A percentile compares a stretch with the other conserved stretches of the same genome.
phyloP scores from a whole-genome alignment of 2,329 filamentous ascomycete genomes.

The Rhynchosporium graminicola region DNA sequence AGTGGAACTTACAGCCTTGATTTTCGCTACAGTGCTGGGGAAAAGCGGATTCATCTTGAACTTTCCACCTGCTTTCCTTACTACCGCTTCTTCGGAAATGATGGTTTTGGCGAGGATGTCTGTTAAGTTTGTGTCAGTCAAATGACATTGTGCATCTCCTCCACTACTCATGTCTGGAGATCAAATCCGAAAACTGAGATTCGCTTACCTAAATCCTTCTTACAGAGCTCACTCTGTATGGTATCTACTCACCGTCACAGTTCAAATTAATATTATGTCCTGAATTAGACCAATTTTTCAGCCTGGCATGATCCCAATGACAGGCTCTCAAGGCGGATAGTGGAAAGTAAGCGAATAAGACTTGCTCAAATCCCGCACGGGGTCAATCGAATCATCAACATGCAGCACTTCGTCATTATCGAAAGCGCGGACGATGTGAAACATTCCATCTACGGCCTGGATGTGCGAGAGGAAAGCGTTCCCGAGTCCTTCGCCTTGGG shows the following conservation, averaged over 20 bases:
- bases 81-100: constrained; percentile 44
- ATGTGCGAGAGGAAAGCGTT: constrained; percentile 50
- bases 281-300: background rate
- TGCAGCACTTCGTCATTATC: constrained; percentile 49
- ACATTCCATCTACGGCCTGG: constrained; percentile 50
- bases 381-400: constrained; percentile 50
- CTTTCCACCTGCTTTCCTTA: constrained; percentile 47
- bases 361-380: constrained; percentile 46
- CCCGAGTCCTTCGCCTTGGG: constrained; percentile 47
- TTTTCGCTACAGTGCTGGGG: constrained; percentile 47
- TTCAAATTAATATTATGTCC: constrained; percentile 19
- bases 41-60: constrained; percentile 50
- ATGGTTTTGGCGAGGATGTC: constrained; percentile 46
- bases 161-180: background rate
- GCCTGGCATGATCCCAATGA: background rate
- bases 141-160: background rate
- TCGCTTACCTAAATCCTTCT: constrained; percentile 44
- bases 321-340: background rate
- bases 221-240: constrained; percentile 45
- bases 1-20: constrained; percentile 38
- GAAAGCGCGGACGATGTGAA: constrained; percentile 49
- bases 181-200: background rate
- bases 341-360: constrained; percentile 19
- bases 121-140: constrained; percentile 10
- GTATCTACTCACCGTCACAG: constrained; percentile 37